A percentile compares a stretch with the other conserved stretches of the same genome.
phyloP scores from a whole-genome alignment of 345 rosid species.

The Zanthoxylum bungeanum region DNA sequence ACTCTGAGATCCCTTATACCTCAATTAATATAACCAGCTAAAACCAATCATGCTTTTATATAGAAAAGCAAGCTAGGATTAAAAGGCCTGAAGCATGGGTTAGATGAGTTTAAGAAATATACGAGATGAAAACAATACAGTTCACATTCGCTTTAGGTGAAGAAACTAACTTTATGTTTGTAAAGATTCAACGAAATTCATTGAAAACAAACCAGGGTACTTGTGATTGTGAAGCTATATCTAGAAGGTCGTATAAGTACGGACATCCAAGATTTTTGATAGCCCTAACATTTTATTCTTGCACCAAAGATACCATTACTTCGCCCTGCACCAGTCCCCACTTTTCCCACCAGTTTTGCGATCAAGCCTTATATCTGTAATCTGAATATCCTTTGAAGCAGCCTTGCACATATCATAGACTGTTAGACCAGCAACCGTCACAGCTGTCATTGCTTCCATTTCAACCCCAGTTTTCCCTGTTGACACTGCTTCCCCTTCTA shows the following conservation, averaged over 20 bases:
- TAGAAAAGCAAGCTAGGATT: neutral
- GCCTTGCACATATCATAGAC: conserved; percentile 99
- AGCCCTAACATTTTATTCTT: neutral
- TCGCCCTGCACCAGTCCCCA: conserved; percentile 63
- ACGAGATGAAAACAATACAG: neutral
- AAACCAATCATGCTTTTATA: neutral
- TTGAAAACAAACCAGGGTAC: neutral
- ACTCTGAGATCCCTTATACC: neutral
- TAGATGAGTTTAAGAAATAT: neutral
- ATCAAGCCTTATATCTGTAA: conserved; percentile 61
- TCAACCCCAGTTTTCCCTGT: conserved; percentile 90
- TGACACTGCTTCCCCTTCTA: conserved; percentile 79
- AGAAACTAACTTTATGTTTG: conserved; percentile 1
- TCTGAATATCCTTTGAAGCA: conserved; percentile 75
- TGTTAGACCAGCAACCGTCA: conserved; percentile 74
- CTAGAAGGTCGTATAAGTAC: neutral
- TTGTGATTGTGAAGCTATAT: neutral
- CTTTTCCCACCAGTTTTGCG: conserved; percentile 83
- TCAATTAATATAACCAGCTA: neutral
- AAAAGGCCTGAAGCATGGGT: neutral
- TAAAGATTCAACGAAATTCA: neutral
- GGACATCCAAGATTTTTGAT: neutral
- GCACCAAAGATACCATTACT: conserved; percentile 17
- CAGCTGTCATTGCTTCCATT: conserved; percentile 94
- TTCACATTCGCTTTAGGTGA: neutral